Percentiles rank a stretch among this genome's conserved stretches.
These are phyloP conservation scores for Mangifera indica DNA, from an alignment of 345 rosid genomes.

Conservation along the genomic window DNA sequence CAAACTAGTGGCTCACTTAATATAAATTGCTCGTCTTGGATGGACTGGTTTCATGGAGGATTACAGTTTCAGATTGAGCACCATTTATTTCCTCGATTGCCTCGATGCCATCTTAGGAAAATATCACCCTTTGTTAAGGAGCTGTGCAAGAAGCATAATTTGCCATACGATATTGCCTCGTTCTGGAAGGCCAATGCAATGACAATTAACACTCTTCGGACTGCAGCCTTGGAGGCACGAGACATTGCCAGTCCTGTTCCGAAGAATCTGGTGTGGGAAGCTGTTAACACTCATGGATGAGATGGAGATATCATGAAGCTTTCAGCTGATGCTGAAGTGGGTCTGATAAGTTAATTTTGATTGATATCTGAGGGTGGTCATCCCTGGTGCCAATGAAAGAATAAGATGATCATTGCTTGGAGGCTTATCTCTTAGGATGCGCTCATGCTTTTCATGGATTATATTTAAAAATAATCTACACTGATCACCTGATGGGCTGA, in stretches of 20 bases:
- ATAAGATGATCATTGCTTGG: conserved; percentile 23
- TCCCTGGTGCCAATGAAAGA: conserved; percentile 22
- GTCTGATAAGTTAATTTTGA: conserved; percentile 14
- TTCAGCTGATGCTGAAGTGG: conserved; percentile 14
- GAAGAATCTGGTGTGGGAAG: conserved; percentile 61
- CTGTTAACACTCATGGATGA: conserved; percentile 54
- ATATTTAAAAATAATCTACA: not conserved
- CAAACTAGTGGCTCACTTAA: conserved; percentile 52
- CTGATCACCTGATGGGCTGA: conserved; percentile 10
- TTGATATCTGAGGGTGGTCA: conserved; percentile 16
- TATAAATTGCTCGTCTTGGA: conserved; percentile 50
- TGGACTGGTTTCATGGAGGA: conserved; percentile 90
- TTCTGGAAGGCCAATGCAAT: conserved; percentile 50
- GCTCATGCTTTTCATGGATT: conserved; percentile 11
- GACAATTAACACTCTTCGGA: conserved; percentile 36
- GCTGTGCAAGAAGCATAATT: conserved; percentile 56
- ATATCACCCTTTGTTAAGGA: conserved; percentile 48
- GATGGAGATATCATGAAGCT: conserved; percentile 16
- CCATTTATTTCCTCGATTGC: conserved; percentile 64
- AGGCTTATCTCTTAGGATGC: conserved; percentile 21
- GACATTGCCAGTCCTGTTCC: conserved; percentile 39
- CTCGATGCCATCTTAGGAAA: conserved; percentile 47
- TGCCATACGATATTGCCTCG: conserved; percentile 41
- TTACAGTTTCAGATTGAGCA: conserved; percentile 76
- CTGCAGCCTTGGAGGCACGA: conserved; percentile 58